Base-by-base conservation (phyloP, 768 basidiomycete genomes). In the Termitomyces heimii region DNA sequence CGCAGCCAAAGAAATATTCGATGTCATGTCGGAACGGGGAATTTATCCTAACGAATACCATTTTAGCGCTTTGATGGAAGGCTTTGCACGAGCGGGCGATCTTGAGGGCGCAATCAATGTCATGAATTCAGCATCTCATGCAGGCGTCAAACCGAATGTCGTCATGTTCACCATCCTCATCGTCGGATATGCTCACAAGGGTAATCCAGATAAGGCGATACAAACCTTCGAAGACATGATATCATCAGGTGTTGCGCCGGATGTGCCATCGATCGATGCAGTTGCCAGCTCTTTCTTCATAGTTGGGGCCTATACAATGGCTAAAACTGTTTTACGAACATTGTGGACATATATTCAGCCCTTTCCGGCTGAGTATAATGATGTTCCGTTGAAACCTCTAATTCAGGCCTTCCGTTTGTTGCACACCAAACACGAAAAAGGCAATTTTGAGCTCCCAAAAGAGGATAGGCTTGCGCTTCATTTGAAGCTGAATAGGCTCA, bases 141-240 rank as follows among this genome's bases (percentile, higher is more conserved):
- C 77, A 5, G 82, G 84, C 26, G 67, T 87, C 57, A 68, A 73
- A 24, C 81, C 85, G 22, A 83, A 85, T 61, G 77, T 82, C 20
- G 79, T 85, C 45, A 82, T 89, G 79, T 89, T 84, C 74, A 92
- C 91, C 26, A 84, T 86, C 59, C 77, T 94, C 59, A 85, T 94
- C 62, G 75, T 77, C 35, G 91, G 88, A 2, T 80, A 86, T 67
- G 87, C 82, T 22, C 81, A 82, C n/a, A 75, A 77, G 52, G 79
- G 81, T 14, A 71, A 82, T 32, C 81, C 87, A 5, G 71, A 72
- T 3, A 66, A 71, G 28, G 88, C 88, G 0, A 69, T 80, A 61
- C 70, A 67, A 32, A 71, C 76, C 26, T 92, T 91, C 65, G 77
- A 77, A 34, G 69, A 75, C 39, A 91, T 94, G 88, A 61, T 88